Base-by-base conservation (phyloP, 169 alveolate species). In the Theileria equi region DNA sequence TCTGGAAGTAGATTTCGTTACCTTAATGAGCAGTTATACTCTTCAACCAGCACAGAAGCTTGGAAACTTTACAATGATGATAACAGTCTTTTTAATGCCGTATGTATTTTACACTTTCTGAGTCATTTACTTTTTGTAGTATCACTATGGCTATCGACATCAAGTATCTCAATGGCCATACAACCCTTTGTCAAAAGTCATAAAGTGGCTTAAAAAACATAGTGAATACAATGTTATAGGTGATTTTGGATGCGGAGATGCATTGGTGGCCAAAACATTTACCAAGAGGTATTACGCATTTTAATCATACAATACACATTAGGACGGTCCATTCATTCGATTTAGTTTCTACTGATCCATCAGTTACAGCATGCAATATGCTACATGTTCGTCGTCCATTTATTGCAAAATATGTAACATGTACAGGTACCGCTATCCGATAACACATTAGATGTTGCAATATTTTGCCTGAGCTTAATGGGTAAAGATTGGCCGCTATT, bases 401-500 rank as follows among this genome's bases (percentile, higher is more conserved):
- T 17, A 13, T 7, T 19, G 10, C 5, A 23, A 23, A 1, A 11
- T 0, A 44, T 4, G 19, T 11, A 47, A 19, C 28, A 29, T n/a
- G 32, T 53, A 44, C 60, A 84, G 90, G 89, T 89, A 5, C 94
- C 95, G 6, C 28, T 90, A 49, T 55, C 47, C 0, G 53, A 52
- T 21, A 66, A 48, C 11, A 29, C 67, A 5, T 63, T 89, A 13
- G 92, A 90, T 50, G 61, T 84, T 10, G 89, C 88, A 19, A 53
- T 90, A 0, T 90, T 90, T 53, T 90, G 94, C 34, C 68, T 90
- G 41, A 84, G 93, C 64, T 55, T 90, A 50, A 90, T 90, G 95
- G 95, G 95, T 13, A 29, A 41, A 1, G 93, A 90, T 47, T 90
- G 95, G 95, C 94, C 94, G 1, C 29, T 78, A 5, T 90, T 89